phyloP scores from a whole-genome alignment of 192 early-diverging fungal species.

The Gryganskiella cystojenkinii region DNA sequence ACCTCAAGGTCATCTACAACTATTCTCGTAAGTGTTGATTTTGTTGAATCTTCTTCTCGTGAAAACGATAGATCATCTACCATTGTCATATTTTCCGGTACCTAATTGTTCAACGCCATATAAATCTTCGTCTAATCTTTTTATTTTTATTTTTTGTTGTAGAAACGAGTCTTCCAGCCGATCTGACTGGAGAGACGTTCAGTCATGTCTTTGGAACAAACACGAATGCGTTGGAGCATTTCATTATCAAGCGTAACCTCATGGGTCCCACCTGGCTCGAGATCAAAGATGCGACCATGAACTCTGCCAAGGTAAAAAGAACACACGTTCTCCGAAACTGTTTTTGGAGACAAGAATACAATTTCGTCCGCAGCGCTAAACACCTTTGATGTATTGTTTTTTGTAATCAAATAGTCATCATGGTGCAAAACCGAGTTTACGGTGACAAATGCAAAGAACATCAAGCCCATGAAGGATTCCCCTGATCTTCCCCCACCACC shows the following conservation, averaged over 20 bases:
- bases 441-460: slow-evolving; percentile 76
- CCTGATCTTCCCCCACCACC: slow-evolving; percentile 71
- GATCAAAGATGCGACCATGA: slow-evolving; percentile 68
- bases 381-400: too few species aligned
- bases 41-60: background rate
- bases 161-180: slow-evolving; percentile 68
- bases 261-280: slow-evolving; percentile 98
- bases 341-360: too few species aligned
- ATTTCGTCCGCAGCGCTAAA: too few species aligned
- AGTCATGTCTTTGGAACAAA: slow-evolving; percentile 89
- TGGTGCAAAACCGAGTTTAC: slow-evolving; percentile 89
- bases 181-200: slow-evolving; percentile 79
- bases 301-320: slow-evolving; percentile 60
- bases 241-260: slow-evolving; percentile 92
- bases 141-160: slow-evolving; percentile 6
- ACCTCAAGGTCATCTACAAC: slow-evolving; percentile 88
- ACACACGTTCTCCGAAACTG: too few species aligned
- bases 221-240: slow-evolving; percentile 89
- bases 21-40: slow-evolving; percentile 63
- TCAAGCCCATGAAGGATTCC: slow-evolving; percentile 69
- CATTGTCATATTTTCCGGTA: background rate
- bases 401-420: slow-evolving; percentile 63
- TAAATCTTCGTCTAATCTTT: background rate
- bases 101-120: background rate
- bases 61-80: background rate